Evolutionary conservation across 1,284 basidiomycete species (phyloP), one percentile per base, ranked within the genome.

Genomic region (Phlebopus sp.): DNA sequence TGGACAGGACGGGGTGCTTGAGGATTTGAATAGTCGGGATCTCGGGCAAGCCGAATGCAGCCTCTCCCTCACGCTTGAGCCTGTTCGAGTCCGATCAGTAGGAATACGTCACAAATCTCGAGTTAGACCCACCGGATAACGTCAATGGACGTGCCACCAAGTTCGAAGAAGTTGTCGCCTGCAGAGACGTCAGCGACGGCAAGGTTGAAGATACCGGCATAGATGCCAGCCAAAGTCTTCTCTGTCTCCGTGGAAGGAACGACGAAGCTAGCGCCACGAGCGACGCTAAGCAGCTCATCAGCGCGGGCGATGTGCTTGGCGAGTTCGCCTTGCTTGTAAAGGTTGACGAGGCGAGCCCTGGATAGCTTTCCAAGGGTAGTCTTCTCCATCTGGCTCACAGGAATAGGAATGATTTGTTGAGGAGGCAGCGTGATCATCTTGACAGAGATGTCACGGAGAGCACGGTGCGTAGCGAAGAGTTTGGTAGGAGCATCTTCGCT

Each of bases 21-120:
- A 73, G 64, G n/a, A 73, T 53, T 47, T 69, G 66, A 36, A 71
- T 70, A 11, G 64, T 68, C 0, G 68, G 67, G 6, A 73, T 60
- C 37, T 72, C 67, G 10, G 45, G 18, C 21, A 72, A 59, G 13
- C 52, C 56, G n/a, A 74, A 61, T 2, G 51, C 54, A 30, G 61
- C 56, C 46, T 70, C 62, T 3, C 68, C 55, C 14, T 56, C 47
- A 25, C 64, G 59, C 55, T 70, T 71, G 19, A 59, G 54, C 14
- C 60, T 52, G 29, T 8, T 14, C 5, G 21, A 42, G 29, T 29
- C 10, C 4, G 68, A 55, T 25, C 67, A 54, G 52, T 9, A 67
- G 59, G 57, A 67, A 63, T 11, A 59, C 62, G 1, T 61, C 59
- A 17, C 19, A 58, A 5, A 18, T 13, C 3, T 15, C 5, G 5